These are phyloP conservation scores for Cercophora scortea DNA, from an alignment of 495 filamentous ascomycete species.

Conservation along the genomic window DNA sequence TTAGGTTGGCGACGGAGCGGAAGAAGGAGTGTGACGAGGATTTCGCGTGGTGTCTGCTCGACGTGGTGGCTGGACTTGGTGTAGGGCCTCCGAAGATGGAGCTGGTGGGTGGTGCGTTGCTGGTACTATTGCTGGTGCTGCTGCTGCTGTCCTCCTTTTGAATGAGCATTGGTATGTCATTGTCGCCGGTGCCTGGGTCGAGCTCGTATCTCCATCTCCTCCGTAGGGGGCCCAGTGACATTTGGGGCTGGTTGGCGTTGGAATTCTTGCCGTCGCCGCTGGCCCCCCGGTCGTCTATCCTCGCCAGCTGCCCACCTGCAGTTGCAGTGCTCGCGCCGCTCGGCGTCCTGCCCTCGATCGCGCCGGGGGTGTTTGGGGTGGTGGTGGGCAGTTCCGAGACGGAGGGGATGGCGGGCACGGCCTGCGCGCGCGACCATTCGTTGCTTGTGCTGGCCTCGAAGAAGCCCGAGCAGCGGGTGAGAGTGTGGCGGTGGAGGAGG, in stretches of 20 bases:
- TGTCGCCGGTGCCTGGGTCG: slow-evolving; percentile 62
- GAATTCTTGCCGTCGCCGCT: slow-evolving; percentile 4
- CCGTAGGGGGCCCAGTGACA: slow-evolving; percentile 28
- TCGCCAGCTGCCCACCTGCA: slow-evolving; percentile 21
- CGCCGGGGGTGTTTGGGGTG: slow-evolving; percentile 27
- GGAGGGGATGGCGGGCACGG: slow-evolving; percentile 15
- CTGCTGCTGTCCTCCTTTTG: slow-evolving; percentile 55
- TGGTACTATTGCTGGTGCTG: slow-evolving; percentile 1
- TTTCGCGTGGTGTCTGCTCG: slow-evolving; percentile 20
- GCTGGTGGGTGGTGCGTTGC: slow-evolving; percentile 10
- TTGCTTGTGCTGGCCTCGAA: slow-evolving; percentile 84
- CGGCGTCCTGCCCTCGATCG: slow-evolving; percentile 45
- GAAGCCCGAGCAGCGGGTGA: slow-evolving; percentile 84
- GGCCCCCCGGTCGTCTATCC: slow-evolving; percentile 18
- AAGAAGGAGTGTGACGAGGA: slow-evolving; percentile 64
- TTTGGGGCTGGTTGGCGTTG: neutral
- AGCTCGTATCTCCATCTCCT: slow-evolving; percentile 81
- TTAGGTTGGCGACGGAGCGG: slow-evolving; percentile 75
- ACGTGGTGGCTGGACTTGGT: slow-evolving; percentile 6
- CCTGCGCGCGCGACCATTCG: slow-evolving; percentile 63
- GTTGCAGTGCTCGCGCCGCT: neutral
- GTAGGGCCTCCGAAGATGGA: slow-evolving; percentile 34
- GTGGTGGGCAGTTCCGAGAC: slow-evolving; percentile 19
- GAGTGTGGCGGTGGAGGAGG: slow-evolving; percentile 73
- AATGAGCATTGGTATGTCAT: slow-evolving; percentile 82